Evolutionary conservation across 2,329 filamentous ascomycete genomes (phyloP).

Genomic region (Xylaria sp.): DNA sequence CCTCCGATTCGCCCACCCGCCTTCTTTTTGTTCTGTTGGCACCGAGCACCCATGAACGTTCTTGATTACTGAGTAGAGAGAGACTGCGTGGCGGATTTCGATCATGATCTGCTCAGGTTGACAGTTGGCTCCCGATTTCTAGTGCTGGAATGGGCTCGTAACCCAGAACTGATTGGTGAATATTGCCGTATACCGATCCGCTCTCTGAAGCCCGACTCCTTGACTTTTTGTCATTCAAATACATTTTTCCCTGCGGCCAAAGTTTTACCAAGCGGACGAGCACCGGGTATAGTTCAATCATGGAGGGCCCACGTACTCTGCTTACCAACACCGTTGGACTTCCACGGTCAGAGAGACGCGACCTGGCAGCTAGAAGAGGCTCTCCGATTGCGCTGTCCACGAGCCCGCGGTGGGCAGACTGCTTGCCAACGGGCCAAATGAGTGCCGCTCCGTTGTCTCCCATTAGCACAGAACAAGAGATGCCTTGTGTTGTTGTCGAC

Average conservation of each 20-base stretch:
- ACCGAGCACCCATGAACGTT: conserved; percentile 24
- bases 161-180: conserved; percentile 22
- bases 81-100: conserved; percentile 34
- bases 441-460: conserved; percentile 59
- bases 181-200: conserved; percentile 14
- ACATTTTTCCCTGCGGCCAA: conserved; percentile 29
- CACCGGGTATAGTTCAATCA: conserved; percentile 49
- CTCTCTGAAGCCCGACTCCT: conserved; percentile 1
- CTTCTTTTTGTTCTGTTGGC: conserved; percentile 23
- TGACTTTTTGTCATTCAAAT: conserved; percentile 7
- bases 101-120: conserved; percentile 30
- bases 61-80: conserved; percentile 37
- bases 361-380: conserved; percentile 52
- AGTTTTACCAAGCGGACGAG: conserved; percentile 41
- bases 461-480: conserved; percentile 57
- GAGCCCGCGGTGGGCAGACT: conserved; percentile 46
- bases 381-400: conserved; percentile 43
- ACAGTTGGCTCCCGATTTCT: conserved; percentile 23
- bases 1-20: conserved; percentile 37
- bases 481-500: conserved; percentile 41
- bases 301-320: conserved; percentile 53
- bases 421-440: conserved; percentile 40
- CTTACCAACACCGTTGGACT: conserved; percentile 50
- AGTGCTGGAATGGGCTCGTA: conserved; percentile 32
- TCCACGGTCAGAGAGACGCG: conserved; percentile 53